Conservation (phyloP, 2,329 filamentous ascomycete genomes). For the Colletotrichum echinochloae region DNA sequence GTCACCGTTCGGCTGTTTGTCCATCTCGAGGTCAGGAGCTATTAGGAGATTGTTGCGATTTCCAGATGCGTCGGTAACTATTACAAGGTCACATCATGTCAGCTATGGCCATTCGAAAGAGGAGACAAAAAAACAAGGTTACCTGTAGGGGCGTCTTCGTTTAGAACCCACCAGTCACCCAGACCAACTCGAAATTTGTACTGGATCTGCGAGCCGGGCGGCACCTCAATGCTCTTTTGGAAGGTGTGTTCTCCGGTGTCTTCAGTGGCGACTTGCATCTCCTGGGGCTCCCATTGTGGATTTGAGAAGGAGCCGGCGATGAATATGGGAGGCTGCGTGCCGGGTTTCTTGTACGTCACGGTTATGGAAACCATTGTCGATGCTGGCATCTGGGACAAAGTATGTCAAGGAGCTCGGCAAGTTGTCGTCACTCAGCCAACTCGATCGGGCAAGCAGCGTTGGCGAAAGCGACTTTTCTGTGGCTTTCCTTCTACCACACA, state of each 20-base stretch:
- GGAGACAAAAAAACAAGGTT: conserved; percentile 45
- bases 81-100: conserved; percentile 42
- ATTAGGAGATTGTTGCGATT: conserved; percentile 63
- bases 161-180: conserved; percentile 77
- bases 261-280: conserved; percentile 70
- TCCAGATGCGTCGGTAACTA: conserved; percentile 58
- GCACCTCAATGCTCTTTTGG: conserved; percentile 64
- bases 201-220: conserved; percentile 71
- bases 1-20: conserved; percentile 16
- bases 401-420: conserved; percentile 43
- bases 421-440: conserved; percentile 27
- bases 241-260: conserved; percentile 69
- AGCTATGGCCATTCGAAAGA: conserved; percentile 9
- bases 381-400: conserved; percentile 4
- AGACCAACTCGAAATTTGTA: conserved; percentile 80
- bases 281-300: conserved; percentile 73
- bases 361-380: conserved; percentile 56
- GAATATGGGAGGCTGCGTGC: conserved; percentile 74
- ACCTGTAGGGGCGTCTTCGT: conserved; percentile 73
- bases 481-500: conserved; percentile 16
- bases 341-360: conserved; percentile 71
- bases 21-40: conserved; percentile 40
- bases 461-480: conserved; percentile 6
- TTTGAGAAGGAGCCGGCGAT: conserved; percentile 77
- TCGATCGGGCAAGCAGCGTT: conserved; percentile 16